Conservation (phyloP, 805 yeast genomes). For the Metschnikowia lunata region DNA sequence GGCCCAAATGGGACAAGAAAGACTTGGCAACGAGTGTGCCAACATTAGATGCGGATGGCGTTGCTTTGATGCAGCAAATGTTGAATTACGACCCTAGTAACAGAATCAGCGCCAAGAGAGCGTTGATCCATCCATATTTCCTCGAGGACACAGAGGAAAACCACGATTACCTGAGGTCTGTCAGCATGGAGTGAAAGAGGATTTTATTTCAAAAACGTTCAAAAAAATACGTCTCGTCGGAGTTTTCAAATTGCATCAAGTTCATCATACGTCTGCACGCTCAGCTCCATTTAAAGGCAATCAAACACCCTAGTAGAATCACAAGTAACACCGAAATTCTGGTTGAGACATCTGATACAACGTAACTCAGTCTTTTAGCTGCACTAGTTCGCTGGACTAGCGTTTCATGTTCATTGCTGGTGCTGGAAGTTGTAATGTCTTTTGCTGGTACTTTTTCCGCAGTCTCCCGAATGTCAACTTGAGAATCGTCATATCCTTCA, state of each 20-base stretch:
- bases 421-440: neutral
- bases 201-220: neutral
- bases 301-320: constrained; percentile 7
- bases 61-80: constrained; percentile 74
- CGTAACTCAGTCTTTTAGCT: neutral
- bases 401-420: neutral
- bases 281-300: neutral
- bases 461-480: neutral
- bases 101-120: constrained; percentile 91
- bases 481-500: neutral
- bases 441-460: no score
- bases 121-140: constrained; percentile 84
- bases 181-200: constrained; percentile 34
- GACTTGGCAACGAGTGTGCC: constrained; percentile 71
- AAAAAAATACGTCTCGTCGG: neutral
- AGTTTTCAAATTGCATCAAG: constrained; percentile 1
- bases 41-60: constrained; percentile 74
- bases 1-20: constrained; percentile 85
- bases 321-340: constrained; percentile 1
- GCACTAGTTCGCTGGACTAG: neutral
- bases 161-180: constrained; percentile 33
- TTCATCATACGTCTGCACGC: constrained; percentile 3
- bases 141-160: constrained; percentile 43
- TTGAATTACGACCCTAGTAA: constrained; percentile 90
- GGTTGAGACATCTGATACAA: neutral